Evolutionary conservation across 2,329 filamentous ascomycete genomes (phyloP).

Genomic region (Verticillium longisporum): DNA sequence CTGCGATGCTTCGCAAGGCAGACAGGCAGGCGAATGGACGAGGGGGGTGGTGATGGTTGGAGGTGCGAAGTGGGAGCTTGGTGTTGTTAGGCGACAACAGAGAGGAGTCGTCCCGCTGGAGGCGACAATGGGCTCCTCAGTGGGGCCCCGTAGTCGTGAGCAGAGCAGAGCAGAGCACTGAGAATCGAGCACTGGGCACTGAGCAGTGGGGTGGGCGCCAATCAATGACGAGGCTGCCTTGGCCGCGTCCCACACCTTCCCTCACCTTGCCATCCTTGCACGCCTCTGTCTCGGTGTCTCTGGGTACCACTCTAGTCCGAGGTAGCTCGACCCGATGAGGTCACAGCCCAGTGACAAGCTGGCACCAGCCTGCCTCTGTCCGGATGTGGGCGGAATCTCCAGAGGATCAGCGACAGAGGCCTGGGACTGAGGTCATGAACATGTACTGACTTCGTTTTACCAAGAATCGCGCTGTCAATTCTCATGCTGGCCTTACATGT

Average conservation of each 20-base stretch:
- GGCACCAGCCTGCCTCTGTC: neutral
- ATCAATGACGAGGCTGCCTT: neutral
- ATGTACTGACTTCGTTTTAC: too few species aligned
- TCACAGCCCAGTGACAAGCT: neutral
- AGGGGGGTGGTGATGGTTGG: neutral
- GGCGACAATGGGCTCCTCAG: neutral
- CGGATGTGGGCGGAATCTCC: neutral
- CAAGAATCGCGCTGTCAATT: too few species aligned
- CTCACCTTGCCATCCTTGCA: neutral
- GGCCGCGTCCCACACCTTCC: neutral
- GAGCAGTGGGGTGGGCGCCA: neutral
- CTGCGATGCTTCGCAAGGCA: neutral
- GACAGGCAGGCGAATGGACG: neutral
- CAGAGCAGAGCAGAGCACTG: too few species aligned
- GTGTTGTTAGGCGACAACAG: neutral
- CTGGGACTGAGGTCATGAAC: too few species aligned
- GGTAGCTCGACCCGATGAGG: neutral
- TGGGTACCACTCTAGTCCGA: neutral
- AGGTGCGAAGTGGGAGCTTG: slow-evolving; percentile 1
- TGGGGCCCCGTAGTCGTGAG: neutral
- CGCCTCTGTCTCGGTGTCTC: neutral
- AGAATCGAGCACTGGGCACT: too few species aligned
- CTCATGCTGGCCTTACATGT: too few species aligned
- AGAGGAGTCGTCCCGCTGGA: slow-evolving; percentile 2
- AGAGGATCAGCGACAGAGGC: neutral